These are phyloP conservation scores for Exophiala spinifera DNA, from an alignment of 2,329 filamentous ascomycete species.

Conservation along the genomic window DNA sequence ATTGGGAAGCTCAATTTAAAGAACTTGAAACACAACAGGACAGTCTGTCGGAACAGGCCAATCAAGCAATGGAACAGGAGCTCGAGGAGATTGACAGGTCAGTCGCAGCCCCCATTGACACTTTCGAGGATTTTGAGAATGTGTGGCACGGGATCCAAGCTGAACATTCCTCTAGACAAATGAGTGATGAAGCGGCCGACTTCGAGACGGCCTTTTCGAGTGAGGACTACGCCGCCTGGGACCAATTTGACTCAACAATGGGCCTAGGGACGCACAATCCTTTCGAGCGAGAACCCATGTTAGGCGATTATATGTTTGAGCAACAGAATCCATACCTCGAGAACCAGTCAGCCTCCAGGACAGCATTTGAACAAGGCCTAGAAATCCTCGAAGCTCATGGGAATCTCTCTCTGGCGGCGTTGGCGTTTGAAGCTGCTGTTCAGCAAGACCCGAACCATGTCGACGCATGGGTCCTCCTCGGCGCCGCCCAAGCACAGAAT, in stretches of 20 bases:
- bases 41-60: slow-evolving; percentile 60
- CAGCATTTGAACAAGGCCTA: slow-evolving; percentile 84
- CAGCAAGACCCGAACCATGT: slow-evolving; percentile 85
- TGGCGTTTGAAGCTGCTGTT: slow-evolving; percentile 93
- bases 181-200: slow-evolving; percentile 63
- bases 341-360: slow-evolving; percentile 55
- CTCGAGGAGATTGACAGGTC: slow-evolving; percentile 85
- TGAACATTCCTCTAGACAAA: slow-evolving; percentile 51
- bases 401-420: slow-evolving; percentile 85
- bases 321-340: slow-evolving; percentile 86
- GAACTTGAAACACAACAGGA: slow-evolving; percentile 56
- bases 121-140: slow-evolving; percentile 83
- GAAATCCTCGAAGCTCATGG: slow-evolving; percentile 91
- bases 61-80: slow-evolving; percentile 76
- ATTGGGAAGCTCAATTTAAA: slow-evolving; percentile 96
- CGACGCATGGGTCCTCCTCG: slow-evolving; percentile 90
- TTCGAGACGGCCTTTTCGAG: slow-evolving; percentile 59
- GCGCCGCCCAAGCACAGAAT: slow-evolving; percentile 92
- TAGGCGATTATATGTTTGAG: slow-evolving; percentile 93
- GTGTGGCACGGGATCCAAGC: slow-evolving; percentile 54
- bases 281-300: slow-evolving; percentile 59
- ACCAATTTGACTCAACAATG: slow-evolving; percentile 58
- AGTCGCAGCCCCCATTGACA: slow-evolving; percentile 68
- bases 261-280: slow-evolving; percentile 62
- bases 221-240: slow-evolving; percentile 78